These are phyloP conservation scores for Aspergillus viridinutans DNA, from an alignment of 2,329 filamentous ascomycete species.

Conservation along the genomic window DNA sequence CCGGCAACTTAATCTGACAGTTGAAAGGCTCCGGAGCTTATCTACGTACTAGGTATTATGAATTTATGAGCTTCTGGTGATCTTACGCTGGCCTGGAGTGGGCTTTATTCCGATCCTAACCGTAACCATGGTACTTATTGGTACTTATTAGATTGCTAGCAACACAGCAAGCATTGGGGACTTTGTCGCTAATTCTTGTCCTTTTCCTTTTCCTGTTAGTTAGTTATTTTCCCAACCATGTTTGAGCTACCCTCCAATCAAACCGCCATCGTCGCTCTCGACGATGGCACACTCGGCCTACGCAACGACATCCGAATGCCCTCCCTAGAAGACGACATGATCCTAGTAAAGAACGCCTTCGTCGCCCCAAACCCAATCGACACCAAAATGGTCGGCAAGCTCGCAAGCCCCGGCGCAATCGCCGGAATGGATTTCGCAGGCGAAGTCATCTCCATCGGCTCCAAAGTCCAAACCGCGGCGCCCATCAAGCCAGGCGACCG, in stretches of 20 bases:
- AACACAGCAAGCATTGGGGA: too few relatives aligned
- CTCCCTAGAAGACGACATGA: not conserved
- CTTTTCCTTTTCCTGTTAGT: too few relatives aligned
- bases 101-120: too few relatives aligned
- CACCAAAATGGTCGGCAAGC: constrained; percentile 5
- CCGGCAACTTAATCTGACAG: too few relatives aligned
- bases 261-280: not conserved
- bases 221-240: not conserved
- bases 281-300: not conserved
- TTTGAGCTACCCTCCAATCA: not conserved
- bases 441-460: constrained; percentile 10
- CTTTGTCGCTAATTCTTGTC: not conserved
- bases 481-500: not conserved
- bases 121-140: too few relatives aligned
- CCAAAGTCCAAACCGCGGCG: not conserved
- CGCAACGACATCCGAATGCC: not conserved
- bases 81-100: too few relatives aligned
- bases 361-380: constrained; percentile 23
- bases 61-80: too few relatives aligned
- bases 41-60: too few relatives aligned
- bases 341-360: constrained; percentile 1
- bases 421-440: constrained; percentile 22
- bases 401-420: constrained; percentile 1
- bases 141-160: too few relatives aligned
- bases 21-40: too few relatives aligned